Evolutionary conservation across 2,329 filamentous ascomycete genomes (phyloP), one percentile per base, ranked within the genome.

Genomic region (Phoma sp.): DNA sequence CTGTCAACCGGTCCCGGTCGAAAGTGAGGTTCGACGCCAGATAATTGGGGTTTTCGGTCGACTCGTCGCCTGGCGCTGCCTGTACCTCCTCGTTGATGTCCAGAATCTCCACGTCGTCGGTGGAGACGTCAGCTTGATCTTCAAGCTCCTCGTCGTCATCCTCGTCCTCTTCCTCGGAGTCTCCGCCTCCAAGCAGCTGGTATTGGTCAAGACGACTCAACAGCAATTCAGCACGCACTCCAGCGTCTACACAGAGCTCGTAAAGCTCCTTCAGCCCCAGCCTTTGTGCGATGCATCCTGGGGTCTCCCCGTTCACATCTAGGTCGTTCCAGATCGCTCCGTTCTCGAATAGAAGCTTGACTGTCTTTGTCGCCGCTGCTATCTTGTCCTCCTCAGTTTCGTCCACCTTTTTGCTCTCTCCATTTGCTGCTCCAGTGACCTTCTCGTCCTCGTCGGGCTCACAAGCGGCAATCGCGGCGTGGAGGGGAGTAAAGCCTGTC

Each of bases 281-380:
- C 40, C 85, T 72, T 25, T 82, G 80, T 7, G 95, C 95, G 38
- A 97, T 79, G 72, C 93, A 98, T 7, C 92, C 95, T 0, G 95
- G 92, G 3, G 95, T 98, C 80, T 98, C 93, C 66, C 91, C 84
- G 64, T 90, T 88, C 62, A 81, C 78, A 74, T 98, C 91, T 51
- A 98, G 80, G 72, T 97, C 93, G 77, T 99, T 99, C 95, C 95
- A 99, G 64, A 98, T 97, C 9, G 91, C 95, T 29, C 95, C 95
- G 64, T 89, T 89, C 68, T 93, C 83, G 56, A 98, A 86, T 7
- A 98, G 82, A 68, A 95, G 84, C 62, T 85, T 83, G 4, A 97
- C 79, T 0, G 88, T 88, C 47, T 86, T 84, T 50, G 83, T 82
- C 2, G 84, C 83, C 41, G 87, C 83, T 29, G 89, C 69, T n/a